phyloP scores from a whole-genome alignment of 176 grass and related monocot species.

The Rhynchospora breviuscula region DNA sequence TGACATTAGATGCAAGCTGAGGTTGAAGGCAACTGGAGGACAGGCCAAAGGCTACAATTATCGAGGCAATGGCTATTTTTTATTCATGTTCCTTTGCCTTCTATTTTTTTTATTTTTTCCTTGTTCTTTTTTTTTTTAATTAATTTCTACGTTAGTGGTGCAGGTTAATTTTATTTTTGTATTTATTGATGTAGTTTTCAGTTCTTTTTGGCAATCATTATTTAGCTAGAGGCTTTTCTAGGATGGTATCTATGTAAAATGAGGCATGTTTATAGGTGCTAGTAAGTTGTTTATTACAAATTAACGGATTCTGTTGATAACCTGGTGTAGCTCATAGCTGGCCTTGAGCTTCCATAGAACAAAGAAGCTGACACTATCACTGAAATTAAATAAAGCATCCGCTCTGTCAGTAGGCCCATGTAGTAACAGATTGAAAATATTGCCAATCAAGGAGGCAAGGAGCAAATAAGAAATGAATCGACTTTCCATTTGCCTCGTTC shows the following conservation, averaged over 20 bases:
- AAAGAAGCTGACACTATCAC: background rate
- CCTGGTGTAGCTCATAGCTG: background rate
- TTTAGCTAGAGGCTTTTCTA: conserved; percentile 18
- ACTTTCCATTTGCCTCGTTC: background rate
- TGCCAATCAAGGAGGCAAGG: background rate
- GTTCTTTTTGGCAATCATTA: background rate
- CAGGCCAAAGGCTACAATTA: conserved; percentile 13
- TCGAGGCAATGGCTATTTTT: conserved; percentile 12
- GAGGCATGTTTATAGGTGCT: conserved; percentile 7
- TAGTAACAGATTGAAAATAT: background rate
- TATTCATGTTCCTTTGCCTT: conserved; percentile 12
- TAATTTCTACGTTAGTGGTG: background rate
- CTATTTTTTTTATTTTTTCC: background rate
- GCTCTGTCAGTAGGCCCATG: no score
- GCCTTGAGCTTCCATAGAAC: background rate
- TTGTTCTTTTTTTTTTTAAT: background rate
- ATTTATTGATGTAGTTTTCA: conserved; percentile 19
- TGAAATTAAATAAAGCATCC: background rate
- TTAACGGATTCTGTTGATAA: background rate
- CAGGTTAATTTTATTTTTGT: conserved; percentile 14
- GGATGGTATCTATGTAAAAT: background rate
- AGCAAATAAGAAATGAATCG: background rate
- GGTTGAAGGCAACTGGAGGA: background rate
- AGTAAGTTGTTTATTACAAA: background rate
- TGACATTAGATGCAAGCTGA: conserved; percentile 23